Evolutionary conservation across 768 basidiomycete genomes (phyloP), one percentile per base, ranked within the genome.

Genomic region (Daedaleopsis nitida): DNA sequence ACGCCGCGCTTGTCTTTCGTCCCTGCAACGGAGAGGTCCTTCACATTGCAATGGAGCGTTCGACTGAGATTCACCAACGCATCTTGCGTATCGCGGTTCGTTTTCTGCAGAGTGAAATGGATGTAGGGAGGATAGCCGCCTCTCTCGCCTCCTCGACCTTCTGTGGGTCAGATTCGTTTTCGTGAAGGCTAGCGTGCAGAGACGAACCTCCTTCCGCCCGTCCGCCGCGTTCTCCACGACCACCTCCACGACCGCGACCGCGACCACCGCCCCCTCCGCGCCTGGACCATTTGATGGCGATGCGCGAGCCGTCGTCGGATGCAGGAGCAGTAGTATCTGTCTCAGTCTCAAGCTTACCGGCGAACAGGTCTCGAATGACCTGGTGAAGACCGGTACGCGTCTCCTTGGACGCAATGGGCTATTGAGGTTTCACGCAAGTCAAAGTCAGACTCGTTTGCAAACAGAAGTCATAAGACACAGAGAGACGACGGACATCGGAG

Each of bases 1-100:
- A 98, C 94, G 0, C 94, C 97, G 37, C 97, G 90, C 72, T 98
- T 99, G 76, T 99, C 97, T 72, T 99, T 99, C 9, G 97, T 99
- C 0, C 97, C 97, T 4, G 95, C 93, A 24, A 95, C 90, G 23
- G 88, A 86, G 9, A 99, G 79, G 69, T 96, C 93, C 74, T 91
- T 94, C 52, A 86, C 73, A 23, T 79, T 85, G 60, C 88, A 86
- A 62, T 89, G 87, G n/a, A 98, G 78, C 34, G 83, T 80, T 14
- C 94, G 87, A 17, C 92, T 80, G 35, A 99, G 76, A 67, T 96
- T 81, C 1, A 85, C 81, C 21, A 99, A 84, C 1, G 93, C 94
- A 70, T 98, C 97, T 70, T 97, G 95, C 3, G 94, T 97, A 70
- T 99, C 97, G 47, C 97, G 88, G 71, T 99, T 99, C 21, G 95